Percentiles rank a stretch among this genome's conserved stretches.
These are phyloP conservation scores for Primulina tabacum DNA, from an alignment of 257 asterid species.

Conservation along the genomic window DNA sequence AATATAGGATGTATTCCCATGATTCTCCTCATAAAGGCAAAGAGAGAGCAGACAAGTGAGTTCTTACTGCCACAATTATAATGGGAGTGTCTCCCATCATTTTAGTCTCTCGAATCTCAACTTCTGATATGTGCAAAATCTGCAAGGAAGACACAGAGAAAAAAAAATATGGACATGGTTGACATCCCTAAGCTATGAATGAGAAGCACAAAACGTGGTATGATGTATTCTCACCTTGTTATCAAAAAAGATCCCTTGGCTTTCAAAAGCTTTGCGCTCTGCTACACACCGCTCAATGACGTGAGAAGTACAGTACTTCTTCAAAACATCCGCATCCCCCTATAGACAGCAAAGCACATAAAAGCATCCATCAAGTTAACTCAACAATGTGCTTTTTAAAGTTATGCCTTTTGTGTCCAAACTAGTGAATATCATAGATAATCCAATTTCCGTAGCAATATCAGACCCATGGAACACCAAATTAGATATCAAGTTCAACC, in stretches of 20 bases:
- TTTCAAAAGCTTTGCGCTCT: slow-evolving; percentile 68
- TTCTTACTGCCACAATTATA: slow-evolving; percentile 69
- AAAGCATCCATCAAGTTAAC: slow-evolving; percentile 9
- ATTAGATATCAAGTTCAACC: slow-evolving; percentile 2
- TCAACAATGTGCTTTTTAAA: neutral
- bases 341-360: slow-evolving; percentile 28
- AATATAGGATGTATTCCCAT: neutral
- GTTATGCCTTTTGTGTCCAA: neutral
- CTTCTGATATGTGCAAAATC: slow-evolving; percentile 91
- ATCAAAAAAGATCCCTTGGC: slow-evolving; percentile 75
- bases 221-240: slow-evolving; percentile 57
- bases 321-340: slow-evolving; percentile 67
- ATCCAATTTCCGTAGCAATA: neutral
- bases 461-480: slow-evolving; percentile 10
- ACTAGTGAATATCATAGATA: neutral
- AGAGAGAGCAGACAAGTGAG: slow-evolving; percentile 6
- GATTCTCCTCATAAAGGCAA: neutral
- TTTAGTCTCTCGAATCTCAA: slow-evolving; percentile 84
- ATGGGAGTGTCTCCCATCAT: slow-evolving; percentile 96
- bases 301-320: slow-evolving; percentile 74
- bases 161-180: neutral
- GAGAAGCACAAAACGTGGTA: neutral
- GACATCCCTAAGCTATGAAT: neutral
- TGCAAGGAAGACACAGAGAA: slow-evolving; percentile 32
- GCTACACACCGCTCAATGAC: slow-evolving; percentile 89